Evolutionary conservation across 495 filamentous ascomycete species (phyloP), one percentile per base, ranked within the genome.

Genomic region (Glarea lozoyensis): DNA sequence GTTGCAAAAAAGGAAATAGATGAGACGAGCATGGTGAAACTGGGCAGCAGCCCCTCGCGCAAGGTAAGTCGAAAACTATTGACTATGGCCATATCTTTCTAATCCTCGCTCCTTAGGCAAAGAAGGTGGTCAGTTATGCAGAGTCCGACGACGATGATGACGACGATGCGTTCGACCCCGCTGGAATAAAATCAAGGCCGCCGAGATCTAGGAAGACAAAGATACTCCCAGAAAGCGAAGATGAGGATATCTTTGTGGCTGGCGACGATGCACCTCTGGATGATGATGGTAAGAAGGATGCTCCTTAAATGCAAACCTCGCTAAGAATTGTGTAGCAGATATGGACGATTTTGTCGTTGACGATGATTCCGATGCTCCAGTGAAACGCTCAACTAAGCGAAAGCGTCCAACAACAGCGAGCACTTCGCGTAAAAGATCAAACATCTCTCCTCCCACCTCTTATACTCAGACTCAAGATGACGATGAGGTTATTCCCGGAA

Each of bases 301-400:
- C 36, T 16, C 9, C 9, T 13, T 10, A 20, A 2, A 9, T 2
- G 10, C 15, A 37, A 43, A 34, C 10, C 18, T 10, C 7, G 19
- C 21, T 9, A 13, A 48, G 41, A 50, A 18, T 23, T 32, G 40
- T 22, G 6, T 40, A 50, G 18, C 48, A 81, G 84, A 87, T 45
- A 78, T 88, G 70, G 86, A 81, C 42, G 86, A 94, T 55, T 94
- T 94, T 54, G 65, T 93, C 36, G 88, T 86, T 16, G 86, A 88
- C 33, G 88, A 92, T 33, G 81, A 93, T 17, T 87, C 84, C n/a
- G 83, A 89, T 42, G 73, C 60, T 10, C 65, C 70, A 9, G 62
- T 70, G 2, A 68, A 48, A 43, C 36, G 44, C 18, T 58, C 76
- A 3, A 82, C 79, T 57, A 94, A 92, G 56, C 70, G 81, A 45